phyloP scores from a whole-genome alignment of 345 rosid genomes.

The Conringia planisiliqua region DNA sequence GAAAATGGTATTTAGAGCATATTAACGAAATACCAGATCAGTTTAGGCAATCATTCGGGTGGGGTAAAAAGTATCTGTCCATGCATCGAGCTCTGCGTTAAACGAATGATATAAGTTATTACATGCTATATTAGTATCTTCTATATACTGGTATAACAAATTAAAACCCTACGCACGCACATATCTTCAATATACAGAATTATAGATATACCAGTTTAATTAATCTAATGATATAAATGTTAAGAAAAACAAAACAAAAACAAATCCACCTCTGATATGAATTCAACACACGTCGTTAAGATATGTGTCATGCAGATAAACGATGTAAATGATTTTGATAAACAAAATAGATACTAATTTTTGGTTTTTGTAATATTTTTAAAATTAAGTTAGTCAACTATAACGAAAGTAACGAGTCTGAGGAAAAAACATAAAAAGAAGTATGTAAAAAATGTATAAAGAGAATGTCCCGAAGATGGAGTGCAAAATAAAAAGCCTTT shows the following conservation, averaged over 20 bases:
- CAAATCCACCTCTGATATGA: not conserved
- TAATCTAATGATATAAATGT: not conserved
- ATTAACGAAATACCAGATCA: not conserved
- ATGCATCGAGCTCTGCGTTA: constrained; percentile 36
- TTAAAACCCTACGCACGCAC: not conserved
- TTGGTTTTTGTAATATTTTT: not conserved
- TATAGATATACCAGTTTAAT: not conserved
- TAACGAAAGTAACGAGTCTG: not conserved
- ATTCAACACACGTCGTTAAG: not conserved
- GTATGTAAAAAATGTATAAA: not conserved
- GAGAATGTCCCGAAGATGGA: constrained; percentile 7
- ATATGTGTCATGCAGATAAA: not conserved
- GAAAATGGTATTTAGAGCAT: not conserved
- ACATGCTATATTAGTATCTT: not conserved
- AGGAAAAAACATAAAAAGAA: not conserved
- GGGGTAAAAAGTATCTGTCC: constrained; percentile 24
- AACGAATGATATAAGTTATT: not conserved
- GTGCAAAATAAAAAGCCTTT: constrained; percentile 13
- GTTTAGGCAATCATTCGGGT: constrained; percentile 29
- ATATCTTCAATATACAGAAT: not conserved
- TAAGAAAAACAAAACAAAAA: not conserved
- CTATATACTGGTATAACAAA: not conserved
- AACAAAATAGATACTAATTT: not conserved
- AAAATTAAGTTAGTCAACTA: not conserved
- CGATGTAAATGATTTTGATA: too few relatives aligned